These are phyloP conservation scores for Stylosanthes scabra DNA, from an alignment of 331 rosid genomes.

Conservation along the genomic window DNA sequence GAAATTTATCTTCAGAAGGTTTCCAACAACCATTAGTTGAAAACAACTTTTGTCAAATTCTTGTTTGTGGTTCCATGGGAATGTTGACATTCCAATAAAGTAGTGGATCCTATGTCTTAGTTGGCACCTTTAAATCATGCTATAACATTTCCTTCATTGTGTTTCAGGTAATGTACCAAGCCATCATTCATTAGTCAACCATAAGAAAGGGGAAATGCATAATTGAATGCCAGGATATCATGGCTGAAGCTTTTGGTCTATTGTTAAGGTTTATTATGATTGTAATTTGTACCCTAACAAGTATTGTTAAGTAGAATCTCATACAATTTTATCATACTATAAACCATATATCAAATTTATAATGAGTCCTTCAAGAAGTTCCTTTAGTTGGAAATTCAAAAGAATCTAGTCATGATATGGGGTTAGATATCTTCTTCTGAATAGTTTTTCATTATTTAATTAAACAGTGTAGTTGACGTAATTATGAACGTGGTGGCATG, in stretches of 20 bases:
- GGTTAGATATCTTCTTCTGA: not conserved
- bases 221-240: slow-evolving; percentile 17
- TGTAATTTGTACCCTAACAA: slow-evolving; percentile 20
- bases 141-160: not conserved
- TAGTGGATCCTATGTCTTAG: slow-evolving; percentile 19
- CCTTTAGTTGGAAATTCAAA: not conserved
- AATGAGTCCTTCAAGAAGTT: not conserved
- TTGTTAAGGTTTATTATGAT: slow-evolving; percentile 34
- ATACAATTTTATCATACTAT: slow-evolving; percentile 16
- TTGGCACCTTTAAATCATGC: slow-evolving; percentile 1
- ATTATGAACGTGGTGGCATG: not conserved
- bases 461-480: slow-evolving; percentile 3
- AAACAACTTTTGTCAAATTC: not conserved
- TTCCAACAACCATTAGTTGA: slow-evolving; percentile 4
- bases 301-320: slow-evolving; percentile 10
- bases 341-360: too few relatives aligned
- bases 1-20: not conserved
- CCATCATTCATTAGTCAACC: slow-evolving; percentile 27
- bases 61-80: slow-evolving; percentile 14
- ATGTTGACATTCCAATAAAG: not conserved
- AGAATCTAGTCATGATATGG: not conserved
- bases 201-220: slow-evolving; percentile 28
- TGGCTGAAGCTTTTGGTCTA: slow-evolving; percentile 25
- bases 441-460: not conserved
- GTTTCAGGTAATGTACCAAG: slow-evolving; percentile 44